Base-by-base conservation (phyloP, 2,329 filamentous ascomycete species). In the Thelonectria rubi region DNA sequence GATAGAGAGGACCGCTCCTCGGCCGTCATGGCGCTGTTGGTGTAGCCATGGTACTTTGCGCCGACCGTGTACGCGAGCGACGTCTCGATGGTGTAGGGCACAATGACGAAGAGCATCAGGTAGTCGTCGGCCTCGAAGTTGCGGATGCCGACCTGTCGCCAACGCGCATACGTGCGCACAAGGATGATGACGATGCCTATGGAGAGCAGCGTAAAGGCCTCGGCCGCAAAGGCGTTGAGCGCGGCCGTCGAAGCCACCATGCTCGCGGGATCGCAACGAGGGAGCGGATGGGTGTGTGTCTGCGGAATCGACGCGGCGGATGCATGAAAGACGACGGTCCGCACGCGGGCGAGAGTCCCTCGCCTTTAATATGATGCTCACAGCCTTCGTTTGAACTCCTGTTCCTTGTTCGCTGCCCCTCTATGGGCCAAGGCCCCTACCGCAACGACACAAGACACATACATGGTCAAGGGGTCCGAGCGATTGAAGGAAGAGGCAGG, bases 1-100 rank as follows among this genome's bases (percentile, higher is more conserved):
- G 76, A 74, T 3, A 86, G 69, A 0, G 72, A 63, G 1, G 70
- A 70, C 9, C 84, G 78, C 56, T 84, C 69, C 42, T 78, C 77
- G 3, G 80, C 77, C 1, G 82, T 83, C 81, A 86, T 84, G 45
- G 76, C 69, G 59, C 80, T 83, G 60, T 85, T 84, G 9, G 82
- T 80, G 1, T 84, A 72, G 0, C 83, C 82, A 39, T 71, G 70
- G 17, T 68, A 74, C 11, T 65, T 64, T 55, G 75, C 79, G 3
- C 79, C 80, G 21, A 85, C 81, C 6, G 58, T 68, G 34, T 75
- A 72, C 0, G 71, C 73, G 12, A 73, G 65, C 0, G 64, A 60
- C n/a, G 73, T 73, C 45, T 75, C 73, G 18, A 63, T 60, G 14
- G 69, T 55, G 39, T 73, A 73, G 2, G 67, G 69, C 1, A 70